Base-by-base conservation (phyloP, 139 green algal species). In the Auxenochlorella pyrenoidosa region DNA sequence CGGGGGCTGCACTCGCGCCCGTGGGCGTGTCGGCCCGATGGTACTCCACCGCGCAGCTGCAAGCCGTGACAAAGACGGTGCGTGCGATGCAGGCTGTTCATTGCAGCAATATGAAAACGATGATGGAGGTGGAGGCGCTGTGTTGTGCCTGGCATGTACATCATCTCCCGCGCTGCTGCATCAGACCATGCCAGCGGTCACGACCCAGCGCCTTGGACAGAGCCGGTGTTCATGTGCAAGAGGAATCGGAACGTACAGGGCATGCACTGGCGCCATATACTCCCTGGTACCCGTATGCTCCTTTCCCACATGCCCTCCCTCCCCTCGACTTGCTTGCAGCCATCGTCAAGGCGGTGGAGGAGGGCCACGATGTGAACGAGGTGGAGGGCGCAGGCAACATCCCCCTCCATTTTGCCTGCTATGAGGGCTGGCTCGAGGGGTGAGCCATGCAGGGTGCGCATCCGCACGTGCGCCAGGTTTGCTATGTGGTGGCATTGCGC, bases 331-430 rank as follows among this genome's bases (percentile, higher is more conserved):
- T 78, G 38, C 13, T 15, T 63, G 84, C 92, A 96, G 93, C 88
- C 10, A 90, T 98, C 1, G 34, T 91, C 36, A 82, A 85, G 59
- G 87, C 94, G 1, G 91, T 96, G 34, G 94, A 95, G 28, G 79
- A 71, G 16, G 95, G 95, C 34, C 90, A 94, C 13, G 88, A 96
- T 79, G 94, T 98, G 38, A 99, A 99, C 84, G 95, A 99, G 89
- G 96, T 99, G 47, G 96, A 99, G 83, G 96, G 88, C 16, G 96
- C 96, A 2, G 97, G 97, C 38, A 98, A 97, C 92, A 99, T 96
- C 13, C 95, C 96, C 0, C 87, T 98, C 54, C 95, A 98, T 88
- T 88, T 79, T 85, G 95, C 94, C 19, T 95, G 96, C 1, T 99
- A 94, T 76, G 92, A 97, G 75, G 96, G 95, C 72, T 99, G 96